Conservation (phyloP, 73 alveolate genomes). For the Symbiodinium pilosum region DNA sequence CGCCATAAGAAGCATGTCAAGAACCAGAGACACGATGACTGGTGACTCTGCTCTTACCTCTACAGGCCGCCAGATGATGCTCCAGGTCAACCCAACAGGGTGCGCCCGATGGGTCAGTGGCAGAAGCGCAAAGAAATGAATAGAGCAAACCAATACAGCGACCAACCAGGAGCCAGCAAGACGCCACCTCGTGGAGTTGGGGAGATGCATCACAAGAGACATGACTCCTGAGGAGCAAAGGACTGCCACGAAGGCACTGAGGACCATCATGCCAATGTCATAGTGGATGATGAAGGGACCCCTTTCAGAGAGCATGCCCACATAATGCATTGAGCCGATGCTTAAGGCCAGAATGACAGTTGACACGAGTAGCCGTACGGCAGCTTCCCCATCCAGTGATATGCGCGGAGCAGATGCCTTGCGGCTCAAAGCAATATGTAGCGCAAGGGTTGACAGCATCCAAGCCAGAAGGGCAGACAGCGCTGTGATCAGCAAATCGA, state of each 20-base stretch:
- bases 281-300: neutral
- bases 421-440: neutral
- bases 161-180: neutral
- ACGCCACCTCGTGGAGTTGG: neutral
- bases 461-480: conserved; percentile 2
- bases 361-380: neutral
- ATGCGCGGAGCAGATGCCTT: neutral
- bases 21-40: conserved; percentile 14
- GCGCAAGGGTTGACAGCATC: conserved; percentile 2
- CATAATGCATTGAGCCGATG: conserved; percentile 38
- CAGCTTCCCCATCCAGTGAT: neutral
- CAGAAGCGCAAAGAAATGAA: neutral
- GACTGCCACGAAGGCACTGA: neutral
- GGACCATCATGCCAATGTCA: neutral
- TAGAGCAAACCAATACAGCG: neutral
- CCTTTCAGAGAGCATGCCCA: conserved; percentile 15
- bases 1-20: conserved; percentile 32
- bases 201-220: neutral
- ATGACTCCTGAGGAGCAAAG: neutral
- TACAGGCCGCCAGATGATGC: neutral
- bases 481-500: neutral
- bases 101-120: neutral
- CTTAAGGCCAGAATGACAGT: neutral
- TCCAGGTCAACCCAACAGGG: conserved; percentile 36
- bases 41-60: conserved; percentile 16